Conservation (phyloP, 2,329 filamentous ascomycete species). For the Hypomyces perniciosus region DNA sequence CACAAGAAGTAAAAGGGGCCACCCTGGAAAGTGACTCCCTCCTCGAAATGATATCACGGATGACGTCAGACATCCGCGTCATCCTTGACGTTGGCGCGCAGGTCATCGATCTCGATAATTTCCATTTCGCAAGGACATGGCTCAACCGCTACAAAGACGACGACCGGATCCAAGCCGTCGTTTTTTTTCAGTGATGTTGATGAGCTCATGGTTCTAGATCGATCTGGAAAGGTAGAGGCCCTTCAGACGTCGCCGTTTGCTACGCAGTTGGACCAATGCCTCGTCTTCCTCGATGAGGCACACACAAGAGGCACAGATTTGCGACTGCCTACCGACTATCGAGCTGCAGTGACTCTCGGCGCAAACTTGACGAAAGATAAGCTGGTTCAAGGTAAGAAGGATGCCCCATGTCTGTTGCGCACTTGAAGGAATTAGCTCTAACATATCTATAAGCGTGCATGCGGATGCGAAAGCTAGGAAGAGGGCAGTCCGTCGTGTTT, state of each 20-base stretch:
- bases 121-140: too few species aligned
- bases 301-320: constrained; percentile 66
- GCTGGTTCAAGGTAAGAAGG: constrained; percentile 63
- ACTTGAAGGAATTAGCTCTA: too few species aligned
- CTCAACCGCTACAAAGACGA: too few species aligned
- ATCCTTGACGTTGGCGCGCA: too few species aligned
- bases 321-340: constrained; percentile 48
- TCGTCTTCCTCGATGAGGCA: constrained; percentile 63
- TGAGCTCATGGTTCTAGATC: constrained; percentile 47
- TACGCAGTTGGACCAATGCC: constrained; percentile 48
- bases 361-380: constrained; percentile 59
- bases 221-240: constrained; percentile 36
- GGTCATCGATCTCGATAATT: too few species aligned
- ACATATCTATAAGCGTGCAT: constrained; percentile 63
- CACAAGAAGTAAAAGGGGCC: constrained; percentile 43
- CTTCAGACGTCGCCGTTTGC: constrained; percentile 55
- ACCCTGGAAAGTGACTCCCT: constrained; percentile 40
- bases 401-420: too few species aligned
- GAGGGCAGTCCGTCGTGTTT: constrained; percentile 60
- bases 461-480: constrained; percentile 63
- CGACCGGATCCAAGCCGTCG: too few species aligned
- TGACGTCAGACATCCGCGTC: too few species aligned
- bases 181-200: constrained; percentile 54
- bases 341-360: constrained; percentile 62
- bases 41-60: too few species aligned